A percentile compares a stretch with the other conserved stretches of the same genome.
Conservation (phyloP, 768 basidiomycete species). For the Leccinum pellstonianum region DNA sequence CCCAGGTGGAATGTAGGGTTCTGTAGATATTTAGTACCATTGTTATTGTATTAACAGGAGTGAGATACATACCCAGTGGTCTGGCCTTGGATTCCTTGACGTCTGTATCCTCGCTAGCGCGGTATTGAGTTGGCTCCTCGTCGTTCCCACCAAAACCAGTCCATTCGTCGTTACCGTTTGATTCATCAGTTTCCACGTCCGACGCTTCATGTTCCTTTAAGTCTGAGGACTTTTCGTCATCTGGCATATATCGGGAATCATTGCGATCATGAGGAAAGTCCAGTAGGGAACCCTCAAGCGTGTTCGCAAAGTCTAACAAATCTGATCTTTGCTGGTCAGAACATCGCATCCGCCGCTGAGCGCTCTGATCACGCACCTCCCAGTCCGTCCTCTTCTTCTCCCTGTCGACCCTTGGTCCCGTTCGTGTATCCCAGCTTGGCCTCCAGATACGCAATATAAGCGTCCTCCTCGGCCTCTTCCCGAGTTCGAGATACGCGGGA, state of each 20-base stretch:
- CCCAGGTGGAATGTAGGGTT: constrained; percentile 80
- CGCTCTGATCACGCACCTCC: constrained; percentile 55
- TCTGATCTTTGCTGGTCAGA: constrained; percentile 36
- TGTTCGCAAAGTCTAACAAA: constrained; percentile 51
- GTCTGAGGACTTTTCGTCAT: constrained; percentile 2
- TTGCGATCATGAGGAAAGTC: neutral
- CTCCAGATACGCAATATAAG: constrained; percentile 84
- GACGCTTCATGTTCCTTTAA: no score
- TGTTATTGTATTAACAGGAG: neutral
- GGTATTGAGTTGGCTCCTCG: neutral
- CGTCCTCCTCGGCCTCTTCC: constrained; percentile 70
- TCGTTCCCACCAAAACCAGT: no score
- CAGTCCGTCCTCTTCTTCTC: constrained; percentile 72
- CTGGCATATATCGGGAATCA: neutral
- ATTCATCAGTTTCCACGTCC: constrained; percentile 25
- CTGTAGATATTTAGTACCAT: constrained; percentile 24
- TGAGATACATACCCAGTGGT: constrained; percentile 13
- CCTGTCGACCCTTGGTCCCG: constrained; percentile 44
- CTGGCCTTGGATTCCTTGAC: constrained; percentile 3
- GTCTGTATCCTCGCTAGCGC: neutral
- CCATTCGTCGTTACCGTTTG: constrained; percentile 35
- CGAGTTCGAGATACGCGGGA: constrained; percentile 29
- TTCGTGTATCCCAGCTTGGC: constrained; percentile 59
- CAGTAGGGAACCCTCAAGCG: constrained; percentile 15
- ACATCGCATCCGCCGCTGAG: neutral